Conservation (phyloP, 345 rosid genomes). For the Lumnitzera racemosa region DNA sequence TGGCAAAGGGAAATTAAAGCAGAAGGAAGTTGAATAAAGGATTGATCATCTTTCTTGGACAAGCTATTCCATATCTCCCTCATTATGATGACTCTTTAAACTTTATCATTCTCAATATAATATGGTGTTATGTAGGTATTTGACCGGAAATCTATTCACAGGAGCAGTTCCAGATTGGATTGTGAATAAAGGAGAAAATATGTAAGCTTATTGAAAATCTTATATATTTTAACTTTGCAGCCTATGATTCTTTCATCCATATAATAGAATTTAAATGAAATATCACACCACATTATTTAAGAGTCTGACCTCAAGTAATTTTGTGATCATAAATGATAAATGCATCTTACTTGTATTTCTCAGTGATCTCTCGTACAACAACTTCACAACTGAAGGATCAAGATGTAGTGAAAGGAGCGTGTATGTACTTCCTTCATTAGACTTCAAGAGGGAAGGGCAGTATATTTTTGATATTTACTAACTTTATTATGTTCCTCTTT, state of each 20-base stretch:
- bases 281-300: neutral
- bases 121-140: constrained; percentile 6
- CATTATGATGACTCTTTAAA: neutral
- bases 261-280: neutral
- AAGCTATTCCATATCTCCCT: no score
- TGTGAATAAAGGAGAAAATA: neutral
- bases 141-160: constrained; percentile 11
- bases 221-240: neutral
- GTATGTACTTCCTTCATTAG: neutral
- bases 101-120: neutral
- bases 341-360: neutral
- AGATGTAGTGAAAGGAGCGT: neutral
- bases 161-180: constrained; percentile 12
- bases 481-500: neutral
- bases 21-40: no score
- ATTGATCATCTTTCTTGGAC: no score
- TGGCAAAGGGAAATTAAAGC: no score
- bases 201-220: constrained; percentile 3
- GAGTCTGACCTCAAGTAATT: neutral
- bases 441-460: no score
- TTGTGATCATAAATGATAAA: neutral
- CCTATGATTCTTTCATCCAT: neutral
- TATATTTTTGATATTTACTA: neutral
- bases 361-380: constrained; percentile 18
- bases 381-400: neutral